Conservation (phyloP, 495 filamentous ascomycete genomes). For the Penicillium cosmopolitanum region DNA sequence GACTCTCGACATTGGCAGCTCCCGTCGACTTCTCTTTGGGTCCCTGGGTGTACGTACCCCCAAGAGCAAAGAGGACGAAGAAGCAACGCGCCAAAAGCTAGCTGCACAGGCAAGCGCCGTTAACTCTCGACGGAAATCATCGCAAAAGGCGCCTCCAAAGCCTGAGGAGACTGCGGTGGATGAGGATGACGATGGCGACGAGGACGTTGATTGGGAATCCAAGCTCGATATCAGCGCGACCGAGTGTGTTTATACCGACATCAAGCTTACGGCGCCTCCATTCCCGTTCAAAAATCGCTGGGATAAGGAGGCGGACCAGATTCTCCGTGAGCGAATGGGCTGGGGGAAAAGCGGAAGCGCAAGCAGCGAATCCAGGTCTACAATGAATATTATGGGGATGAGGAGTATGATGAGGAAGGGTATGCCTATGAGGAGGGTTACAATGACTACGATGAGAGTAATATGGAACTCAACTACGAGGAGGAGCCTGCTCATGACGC, state of each 20-base stretch:
- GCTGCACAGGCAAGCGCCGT: slow-evolving; percentile 36
- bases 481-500: slow-evolving; percentile 36
- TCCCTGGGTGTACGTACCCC: slow-evolving; percentile 72
- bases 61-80: slow-evolving; percentile 68
- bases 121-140: slow-evolving; percentile 22
- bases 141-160: neutral
- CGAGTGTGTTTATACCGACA: slow-evolving; percentile 78
- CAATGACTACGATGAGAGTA: slow-evolving; percentile 30
- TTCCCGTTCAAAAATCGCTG: slow-evolving; percentile 91
- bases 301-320: slow-evolving; percentile 71
- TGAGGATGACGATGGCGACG: slow-evolving; percentile 31
- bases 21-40: slow-evolving; percentile 69
- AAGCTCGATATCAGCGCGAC: slow-evolving; percentile 75
- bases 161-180: slow-evolving; percentile 20
- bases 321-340: slow-evolving; percentile 43
- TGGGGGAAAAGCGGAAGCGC: slow-evolving; percentile 58
- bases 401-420: slow-evolving; percentile 16
- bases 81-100: slow-evolving; percentile 61
- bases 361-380: slow-evolving; percentile 56
- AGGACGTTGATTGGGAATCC: slow-evolving; percentile 64
- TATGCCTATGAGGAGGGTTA: slow-evolving; percentile 10
- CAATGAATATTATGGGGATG: slow-evolving; percentile 26
- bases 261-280: slow-evolving; percentile 75
- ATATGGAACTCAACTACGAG: slow-evolving; percentile 58
- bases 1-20: slow-evolving; percentile 65